Conservation (phyloP, 1,284 basidiomycete genomes). For the Paramarasmius palmivorus region DNA sequence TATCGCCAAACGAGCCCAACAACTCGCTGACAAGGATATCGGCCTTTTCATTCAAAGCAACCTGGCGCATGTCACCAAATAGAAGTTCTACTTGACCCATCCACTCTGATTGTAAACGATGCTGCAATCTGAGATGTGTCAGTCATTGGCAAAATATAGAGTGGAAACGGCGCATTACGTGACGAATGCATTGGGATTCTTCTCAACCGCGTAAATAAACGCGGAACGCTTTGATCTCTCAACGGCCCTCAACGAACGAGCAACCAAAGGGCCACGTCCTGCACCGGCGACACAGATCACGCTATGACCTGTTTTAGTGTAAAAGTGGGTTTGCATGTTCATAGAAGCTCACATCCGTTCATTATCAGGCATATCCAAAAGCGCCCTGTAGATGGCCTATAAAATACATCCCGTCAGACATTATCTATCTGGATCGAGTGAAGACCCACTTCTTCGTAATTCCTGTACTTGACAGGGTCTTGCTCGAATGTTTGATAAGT, state of each 20-base stretch:
- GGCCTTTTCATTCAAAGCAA: constrained; percentile 80
- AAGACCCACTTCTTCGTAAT: constrained; percentile 84
- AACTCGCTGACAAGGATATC: constrained; percentile 97
- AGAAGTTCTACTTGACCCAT: constrained; percentile 77
- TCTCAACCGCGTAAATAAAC: constrained; percentile 89
- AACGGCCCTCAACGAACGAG: constrained; percentile 80
- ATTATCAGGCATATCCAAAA: constrained; percentile 65
- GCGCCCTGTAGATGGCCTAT: constrained; percentile 81
- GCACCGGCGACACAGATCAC: constrained; percentile 92
- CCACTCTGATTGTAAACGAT: constrained; percentile 84
- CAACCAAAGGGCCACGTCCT: constrained; percentile 93
- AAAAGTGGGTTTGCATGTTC: constrained; percentile 14
- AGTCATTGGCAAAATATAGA: constrained; percentile 17
- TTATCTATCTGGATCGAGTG: constrained; percentile 11
- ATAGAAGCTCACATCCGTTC: constrained; percentile 53
- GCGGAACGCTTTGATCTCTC: constrained; percentile 67
- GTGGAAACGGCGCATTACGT: constrained; percentile 52
- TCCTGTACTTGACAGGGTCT: constrained; percentile 94
- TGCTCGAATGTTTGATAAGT: constrained; percentile 98
- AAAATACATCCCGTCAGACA: constrained; percentile 16
- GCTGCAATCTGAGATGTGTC: constrained; percentile 70
- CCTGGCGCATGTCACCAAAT: constrained; percentile 91
- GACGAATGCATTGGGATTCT: constrained; percentile 92
- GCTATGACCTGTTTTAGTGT: constrained; percentile 40
- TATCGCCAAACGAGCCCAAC: constrained; percentile 97